Evolutionary conservation across 2,329 filamentous ascomycete genomes (phyloP), one percentile per base, ranked within the genome.

Genomic region (Fragosphaeria purpurea): DNA sequence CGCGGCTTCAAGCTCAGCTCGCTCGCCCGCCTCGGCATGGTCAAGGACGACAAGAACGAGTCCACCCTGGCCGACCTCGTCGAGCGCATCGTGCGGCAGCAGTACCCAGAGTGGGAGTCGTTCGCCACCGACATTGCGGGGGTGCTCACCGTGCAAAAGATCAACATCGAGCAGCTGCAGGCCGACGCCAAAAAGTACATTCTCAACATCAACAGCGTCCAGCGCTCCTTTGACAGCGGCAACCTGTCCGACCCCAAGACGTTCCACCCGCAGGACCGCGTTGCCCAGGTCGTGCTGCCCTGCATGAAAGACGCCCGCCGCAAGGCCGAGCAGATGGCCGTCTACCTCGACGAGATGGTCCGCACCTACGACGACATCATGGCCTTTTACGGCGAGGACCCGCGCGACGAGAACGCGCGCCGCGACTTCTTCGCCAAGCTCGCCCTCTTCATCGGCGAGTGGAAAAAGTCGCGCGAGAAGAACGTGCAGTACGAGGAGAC

Each of bases 41-140:
- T 97, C 63, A 98, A 98, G 71, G 93, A 98, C 64, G 89, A 95
- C 72, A 96, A 96, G 77, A 98, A 98, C 67, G 86, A 97, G 67
- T 91, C 88, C 1, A 96, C 89, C 0, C 85, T 98, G 63, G 89
- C 91, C 51, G 93, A 98, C 67, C 79, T 97, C 42, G 89, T 98
- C 42, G 93, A 98, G 69, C 86, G 91, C 59, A 95, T 96, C 59
- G 91, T 97, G 52, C 86, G 93, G 57, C 93, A 88, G 63, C 91
- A 97, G 65, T 98, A 97, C 59, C 86, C 91, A 3, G 88, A 96
- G 66, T 97, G 90, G 87, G 90, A 96, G 67, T 77, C 77, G 37
- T 97, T 97, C 66, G 74, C 81, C 13, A 81, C 87, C 8, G 91
- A 98, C 62, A 95, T 98, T 58, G 70, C 70, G 30, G 85, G 85